A percentile compares a stretch with the other conserved stretches of the same genome.
phyloP scores from a whole-genome alignment of 2,329 filamentous ascomycete species.

The Colletotrichum gloeosporioides region DNA sequence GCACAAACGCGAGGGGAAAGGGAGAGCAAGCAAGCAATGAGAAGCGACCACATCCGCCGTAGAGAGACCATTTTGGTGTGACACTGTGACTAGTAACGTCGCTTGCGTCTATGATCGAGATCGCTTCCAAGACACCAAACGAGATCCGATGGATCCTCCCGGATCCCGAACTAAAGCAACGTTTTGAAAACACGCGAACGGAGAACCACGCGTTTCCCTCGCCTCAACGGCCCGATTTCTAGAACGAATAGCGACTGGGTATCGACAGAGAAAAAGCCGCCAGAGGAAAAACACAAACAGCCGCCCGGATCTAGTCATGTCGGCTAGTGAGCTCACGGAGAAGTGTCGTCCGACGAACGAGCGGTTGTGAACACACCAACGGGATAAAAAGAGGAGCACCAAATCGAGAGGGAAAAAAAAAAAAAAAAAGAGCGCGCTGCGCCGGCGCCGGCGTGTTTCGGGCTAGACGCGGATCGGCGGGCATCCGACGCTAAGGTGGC shows the following conservation, averaged over 20 bases:
- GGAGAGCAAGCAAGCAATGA: neutral
- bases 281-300: neutral
- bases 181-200: neutral
- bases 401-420: neutral
- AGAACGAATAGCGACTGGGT: neutral
- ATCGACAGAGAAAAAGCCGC: neutral
- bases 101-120: neutral
- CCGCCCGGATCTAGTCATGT: neutral
- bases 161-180: neutral
- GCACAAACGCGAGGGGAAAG: neutral
- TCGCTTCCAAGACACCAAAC: neutral
- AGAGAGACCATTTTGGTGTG: neutral
- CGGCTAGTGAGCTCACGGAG: neutral
- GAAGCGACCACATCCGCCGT: neutral
- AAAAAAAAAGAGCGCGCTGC: neutral
- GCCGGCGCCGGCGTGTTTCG: constrained; percentile 8
- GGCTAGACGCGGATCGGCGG: neutral
- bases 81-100: neutral
- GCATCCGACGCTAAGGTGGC: neutral
- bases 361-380: neutral
- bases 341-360: neutral
- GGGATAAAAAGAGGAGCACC: neutral
- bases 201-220: neutral
- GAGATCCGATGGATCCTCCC: neutral
- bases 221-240: neutral